Base-by-base conservation (phyloP, 73 alveolate species). In the Paramecium bursaria region DNA sequence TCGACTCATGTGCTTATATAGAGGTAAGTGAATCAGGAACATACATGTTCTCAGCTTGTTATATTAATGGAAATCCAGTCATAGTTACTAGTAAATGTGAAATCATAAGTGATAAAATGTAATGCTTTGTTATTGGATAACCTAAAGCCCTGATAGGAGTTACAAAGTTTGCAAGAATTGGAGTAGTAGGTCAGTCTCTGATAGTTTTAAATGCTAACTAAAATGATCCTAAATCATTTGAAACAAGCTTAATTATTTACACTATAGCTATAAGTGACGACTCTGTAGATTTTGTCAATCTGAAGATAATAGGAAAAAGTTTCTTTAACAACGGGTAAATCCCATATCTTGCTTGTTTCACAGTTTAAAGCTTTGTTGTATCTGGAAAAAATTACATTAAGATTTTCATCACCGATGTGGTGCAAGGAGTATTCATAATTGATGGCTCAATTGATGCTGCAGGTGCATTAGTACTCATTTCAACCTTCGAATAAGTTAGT, bases 11-110 rank as follows among this genome's bases (percentile, higher is more conserved):
- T 21, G 61, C 33, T 33, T 57, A 35, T 13, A 21, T 67, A 5
- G 46, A 22, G 15, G 60, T 57, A 3, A 67, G 60, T 15, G 82
- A 31, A 21, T 53, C 33, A 17, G 57, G 82, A 0, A 27, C 48
- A 3, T 67, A 67, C 23, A 67, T 67, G 14, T 67, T 67, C 44
- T 39, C 61, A 1, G 35, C 82, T 3, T 67, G 82, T 14, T 5
- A 31, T 19, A 29, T 67, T 27, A 6, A 42, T 67, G 33, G 15
- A 3, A 15, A 1, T 3, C 22, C 23, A 42, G 60, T 67, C 9
- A 30, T 67, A 25, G 60, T 39, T 42, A 21, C 33, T n/a, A 47
- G 60, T 15, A 67, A 67, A 67, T 67, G 82, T 26, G 5, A 42
- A 14, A 42, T 47, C n/a, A 35, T 57, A 4, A 33, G 60, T 21